Base-by-base conservation (phyloP, 352 stramenopile genomes). In the Phytophthora chlamydospora region DNA sequence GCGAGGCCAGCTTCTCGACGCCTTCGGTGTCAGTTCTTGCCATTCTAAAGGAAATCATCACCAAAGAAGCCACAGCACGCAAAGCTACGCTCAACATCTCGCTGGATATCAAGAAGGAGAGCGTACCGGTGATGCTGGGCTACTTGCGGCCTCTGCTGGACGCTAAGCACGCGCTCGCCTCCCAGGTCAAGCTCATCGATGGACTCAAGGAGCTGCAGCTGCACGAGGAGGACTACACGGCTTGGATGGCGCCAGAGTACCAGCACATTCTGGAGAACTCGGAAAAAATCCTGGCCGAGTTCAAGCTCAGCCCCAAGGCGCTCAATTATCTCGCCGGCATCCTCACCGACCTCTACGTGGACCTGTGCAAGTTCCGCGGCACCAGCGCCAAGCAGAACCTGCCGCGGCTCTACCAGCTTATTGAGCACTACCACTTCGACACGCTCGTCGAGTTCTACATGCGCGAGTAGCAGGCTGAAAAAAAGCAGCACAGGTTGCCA, bases 21-120 rank as follows among this genome's bases (percentile, higher is more conserved):
- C 72, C 86, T 36, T 96, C 86, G 0, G 76, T 90, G 3, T 95
- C 86, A 0, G 79, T 87, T 9, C 93, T 96, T 49, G 85, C 85
- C 9, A 95, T 96, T 58, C 35, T 93, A 4, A 94, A 93, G 47
- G 86, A 94, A 60, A 74, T 92, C 12, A 89, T 95, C 62, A 93
- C 85, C 3, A 89, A 91, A 42, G 88, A 94, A 59, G 88, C 88
- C 2, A 95, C 83, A n/a, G 60, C 66, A 11, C 76, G 85, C 41
- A 94, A 94, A 46, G 75, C 88, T 11, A 88, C 78, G 46, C 63
- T 93, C 44, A 90, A 93, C 47, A 86, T 96, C 33, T 80, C 78
- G 24, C 75, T 96, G 17, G 80, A 94, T 60, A 78, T 94, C 35
- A 90, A 91, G 55, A 90, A 90, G 39, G 82, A 90, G 54, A 91